Percentiles rank a stretch among this genome's conserved stretches.
Conservation (phyloP, 2,329 filamentous ascomycete species). For the Pseudocercospora vitis region DNA sequence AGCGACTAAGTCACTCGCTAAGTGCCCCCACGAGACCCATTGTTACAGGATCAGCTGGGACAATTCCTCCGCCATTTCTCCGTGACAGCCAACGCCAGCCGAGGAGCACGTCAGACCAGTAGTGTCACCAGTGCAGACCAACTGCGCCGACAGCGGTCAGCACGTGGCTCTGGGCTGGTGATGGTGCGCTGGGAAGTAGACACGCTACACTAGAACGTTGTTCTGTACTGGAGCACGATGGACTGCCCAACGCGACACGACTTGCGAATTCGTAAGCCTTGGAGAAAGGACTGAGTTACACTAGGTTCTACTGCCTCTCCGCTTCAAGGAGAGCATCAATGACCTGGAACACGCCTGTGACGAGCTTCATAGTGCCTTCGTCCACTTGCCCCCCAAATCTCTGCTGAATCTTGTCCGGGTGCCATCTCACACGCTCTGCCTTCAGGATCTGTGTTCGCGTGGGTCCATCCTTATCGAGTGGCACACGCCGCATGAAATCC, state of each 20-base stretch:
- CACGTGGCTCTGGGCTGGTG: no score
- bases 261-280: neutral
- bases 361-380: conserved; percentile 68
- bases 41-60: no score
- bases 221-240: no score
- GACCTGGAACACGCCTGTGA: conserved; percentile 89
- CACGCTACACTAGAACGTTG: no score
- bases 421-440: conserved; percentile 86
- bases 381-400: conserved; percentile 73
- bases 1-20: no score
- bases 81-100: no score
- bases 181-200: no score
- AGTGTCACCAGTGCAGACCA: no score
- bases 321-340: conserved; percentile 59
- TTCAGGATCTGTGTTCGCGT: conserved; percentile 61
- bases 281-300: neutral
- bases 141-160: no score
- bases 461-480: conserved; percentile 28
- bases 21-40: no score
- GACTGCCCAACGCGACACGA: neutral
- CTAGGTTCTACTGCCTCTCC: conserved; percentile 23
- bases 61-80: no score
- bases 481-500: conserved; percentile 66
- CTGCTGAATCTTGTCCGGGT: conserved; percentile 97
- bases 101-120: no score